Evolutionary conservation across 345 rosid genomes (phyloP), one percentile per base, ranked within the genome.

Genomic region (Lumnitzera racemosa): DNA sequence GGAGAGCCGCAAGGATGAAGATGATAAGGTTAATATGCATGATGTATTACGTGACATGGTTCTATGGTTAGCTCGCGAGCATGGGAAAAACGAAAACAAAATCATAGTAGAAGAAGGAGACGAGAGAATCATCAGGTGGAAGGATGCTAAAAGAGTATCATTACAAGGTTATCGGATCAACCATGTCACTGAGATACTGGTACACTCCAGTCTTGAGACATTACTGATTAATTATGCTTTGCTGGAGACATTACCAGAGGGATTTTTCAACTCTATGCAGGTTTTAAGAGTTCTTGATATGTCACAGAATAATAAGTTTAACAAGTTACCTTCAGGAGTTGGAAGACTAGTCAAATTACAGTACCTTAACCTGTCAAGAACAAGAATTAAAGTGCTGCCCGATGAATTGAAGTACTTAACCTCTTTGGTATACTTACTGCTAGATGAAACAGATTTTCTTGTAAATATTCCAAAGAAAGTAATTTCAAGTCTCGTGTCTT

Each of bases 31-130:
- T 2, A 74, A 69, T 47, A 72, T 82, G 83, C 87, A 79, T 56
- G 76, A 72, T 46, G 57, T 82, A 49, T 51, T 82, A 6, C 78
- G 79, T 0, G 82, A 79, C n/a, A 65, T 73, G 75, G 71, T 71
- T 11, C 47, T 82, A 13, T 79, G 80, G 84, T 41, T 79, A 50
- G 67, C 66, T 2, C 47, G 56, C 5, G 24, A 56, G 9, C n/a
- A 15, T 31, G 64, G 72, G 15, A 31, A 24, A 47, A 52, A 58
- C 2, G 51, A 71, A 47, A 48, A 66, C 20, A 46, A 62, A n/a
- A 56, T 55, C 24, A n/a, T 57, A 4, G 76, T 74, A 11, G 20
- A 29, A 17, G 61, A 67, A 61, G 71, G 16, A 3, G 31, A 27
- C 1, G 2, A 0, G 5, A 0, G 31, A 0, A 27, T 27, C 31